Percentiles rank a stretch among this genome's conserved stretches.
These are phyloP conservation scores for Trichoderma endophyticum DNA, from an alignment of 2,329 filamentous ascomycete species.

Conservation along the genomic window DNA sequence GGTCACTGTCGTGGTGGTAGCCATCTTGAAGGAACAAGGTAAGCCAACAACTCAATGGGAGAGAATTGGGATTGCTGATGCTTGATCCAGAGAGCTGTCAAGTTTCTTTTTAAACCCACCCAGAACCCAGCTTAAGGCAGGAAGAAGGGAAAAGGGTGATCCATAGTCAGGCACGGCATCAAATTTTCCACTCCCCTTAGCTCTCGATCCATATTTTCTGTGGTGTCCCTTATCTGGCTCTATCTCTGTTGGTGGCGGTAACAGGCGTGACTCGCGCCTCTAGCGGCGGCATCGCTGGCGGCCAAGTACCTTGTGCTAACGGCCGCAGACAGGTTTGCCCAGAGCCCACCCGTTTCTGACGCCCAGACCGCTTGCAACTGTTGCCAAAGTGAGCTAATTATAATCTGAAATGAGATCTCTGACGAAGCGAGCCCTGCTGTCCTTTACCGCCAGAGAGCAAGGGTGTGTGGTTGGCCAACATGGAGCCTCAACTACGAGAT, in stretches of 20 bases:
- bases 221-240: constrained; percentile 10
- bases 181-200: constrained; percentile 15
- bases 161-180: constrained; percentile 16
- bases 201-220: constrained; percentile 12
- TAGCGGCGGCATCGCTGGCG: neutral
- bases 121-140: constrained; percentile 6
- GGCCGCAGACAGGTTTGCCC: neutral
- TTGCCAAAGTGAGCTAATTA: constrained; percentile 6
- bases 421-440: neutral
- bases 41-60: neutral
- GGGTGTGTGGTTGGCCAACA: constrained; percentile 4
- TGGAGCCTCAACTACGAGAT: constrained; percentile 10
- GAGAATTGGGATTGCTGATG: constrained; percentile 2
- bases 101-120: constrained; percentile 8
- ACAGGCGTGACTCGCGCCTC: neutral
- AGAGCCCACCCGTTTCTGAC: neutral
- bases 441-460: constrained; percentile 6
- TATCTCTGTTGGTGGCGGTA: neutral
- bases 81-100: neutral
- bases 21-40: constrained; percentile 3
- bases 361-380: constrained; percentile 5
- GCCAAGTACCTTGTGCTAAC: neutral
- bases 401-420: constrained; percentile 14
- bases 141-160: constrained; percentile 5
- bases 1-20: constrained; percentile 13